Base-by-base conservation (phyloP, 352 stramenopile species). In the Phytophthora capsici region DNA sequence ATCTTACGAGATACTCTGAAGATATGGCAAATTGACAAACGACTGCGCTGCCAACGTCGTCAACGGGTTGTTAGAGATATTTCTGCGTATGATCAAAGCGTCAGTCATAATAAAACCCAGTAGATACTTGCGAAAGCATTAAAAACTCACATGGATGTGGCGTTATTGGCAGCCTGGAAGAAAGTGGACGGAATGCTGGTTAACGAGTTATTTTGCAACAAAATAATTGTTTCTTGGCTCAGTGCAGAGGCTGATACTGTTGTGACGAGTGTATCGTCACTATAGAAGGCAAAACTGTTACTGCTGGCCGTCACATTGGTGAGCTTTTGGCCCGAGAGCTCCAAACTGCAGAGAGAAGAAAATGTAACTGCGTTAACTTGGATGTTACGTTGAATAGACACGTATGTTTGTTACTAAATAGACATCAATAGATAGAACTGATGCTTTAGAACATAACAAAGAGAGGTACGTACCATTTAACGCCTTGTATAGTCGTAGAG, bases 61-160 rank as follows among this genome's bases (percentile, higher is more conserved):
- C 30, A 91, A 62, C 19, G 77, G 78, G 60, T 91, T 91, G 49
- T 83, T 62, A 1, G 82, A 91, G 5, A 89, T 43, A 56, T 86
- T 63, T 41, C 78, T 89, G 32, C 23, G 41, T 12, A 36, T 4
- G 32, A 56, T 13, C 46, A 63, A 47, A 48, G 9, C 17, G 19
- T 48, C 20, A 48, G 20, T n/a, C 32, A 10, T 48, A 5, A 20
- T n/a, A 51, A 52, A 0, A 12, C 14, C n/a, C 23, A 13, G 4
- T 19, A 13, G 23, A 36, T 37, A 16, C 17, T 30, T 40, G 0
- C 28, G 56, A 13, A 20, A 53, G 20, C n/a, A 41, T 13, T 36
- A 16, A 40, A 34, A 12, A 71, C 75, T 37, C 8, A 88, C 78
- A 88, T 72, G 53, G 49, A 69, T 3, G 60, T 74, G 55, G 71